Evolutionary conservation across 2,329 filamentous ascomycete genomes (phyloP).

Genomic region (Paracoccidioides brasiliensis): DNA sequence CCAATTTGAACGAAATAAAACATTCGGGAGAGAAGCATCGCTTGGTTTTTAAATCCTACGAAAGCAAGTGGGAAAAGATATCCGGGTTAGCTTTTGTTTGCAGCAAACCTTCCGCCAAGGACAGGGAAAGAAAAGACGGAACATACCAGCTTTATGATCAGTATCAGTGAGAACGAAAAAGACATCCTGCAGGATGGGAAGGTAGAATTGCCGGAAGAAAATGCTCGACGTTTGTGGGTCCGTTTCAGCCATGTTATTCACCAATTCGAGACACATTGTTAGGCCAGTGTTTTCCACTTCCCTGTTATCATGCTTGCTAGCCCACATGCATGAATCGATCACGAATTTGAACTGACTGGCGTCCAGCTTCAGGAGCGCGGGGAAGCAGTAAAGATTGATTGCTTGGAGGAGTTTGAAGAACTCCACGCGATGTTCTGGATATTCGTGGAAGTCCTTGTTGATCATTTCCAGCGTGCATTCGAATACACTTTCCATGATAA

Average conservation of each 20-base stretch:
- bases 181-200: constrained; percentile 89
- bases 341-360: constrained; percentile 98
- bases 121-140: too few relatives aligned
- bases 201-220: constrained; percentile 97
- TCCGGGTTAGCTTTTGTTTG: not conserved
- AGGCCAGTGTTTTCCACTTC: constrained; percentile 93
- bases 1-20: constrained; percentile 87
- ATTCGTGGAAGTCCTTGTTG: constrained; percentile 99
- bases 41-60: constrained; percentile 84
- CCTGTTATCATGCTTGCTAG: constrained; percentile 99
- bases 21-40: constrained; percentile 83
- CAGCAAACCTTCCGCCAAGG: not conserved
- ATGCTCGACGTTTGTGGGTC: constrained; percentile 75
- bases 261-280: constrained; percentile 94
- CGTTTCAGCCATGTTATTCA: constrained; percentile 92
- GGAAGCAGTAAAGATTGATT: constrained; percentile 97
- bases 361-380: constrained; percentile 82
- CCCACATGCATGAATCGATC: constrained; percentile 99
- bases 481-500: constrained; percentile 97
- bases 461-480: constrained; percentile 99
- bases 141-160: constrained; percentile 78
- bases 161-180: constrained; percentile 97
- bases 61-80: not conserved
- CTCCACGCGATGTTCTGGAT: constrained; percentile 96
- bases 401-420: constrained; percentile 95